These are phyloP conservation scores for Mucor velutinosus DNA, from an alignment of 371 early-diverging fungal species.

Conservation along the genomic window DNA sequence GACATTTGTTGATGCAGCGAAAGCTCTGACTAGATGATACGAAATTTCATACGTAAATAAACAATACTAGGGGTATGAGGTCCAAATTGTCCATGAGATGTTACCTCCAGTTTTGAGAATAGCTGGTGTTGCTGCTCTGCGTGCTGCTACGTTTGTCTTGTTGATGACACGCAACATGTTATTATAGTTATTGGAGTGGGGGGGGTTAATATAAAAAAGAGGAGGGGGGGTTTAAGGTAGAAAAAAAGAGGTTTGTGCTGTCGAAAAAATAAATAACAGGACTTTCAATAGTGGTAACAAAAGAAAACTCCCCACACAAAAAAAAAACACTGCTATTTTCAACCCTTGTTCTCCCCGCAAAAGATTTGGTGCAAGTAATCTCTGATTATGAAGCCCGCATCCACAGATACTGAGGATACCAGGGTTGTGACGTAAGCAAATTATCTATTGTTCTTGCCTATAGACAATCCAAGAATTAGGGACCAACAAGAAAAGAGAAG, in stretches of 20 bases:
- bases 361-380: neutral
- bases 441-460: neutral
- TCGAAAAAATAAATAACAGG: neutral
- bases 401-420: neutral
- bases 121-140: conserved; percentile 49
- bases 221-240: conserved; percentile 8
- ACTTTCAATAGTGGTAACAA: neutral
- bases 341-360: conserved; percentile 5
- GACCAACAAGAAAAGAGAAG: neutral
- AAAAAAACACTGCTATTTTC: neutral
- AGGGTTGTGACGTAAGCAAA: neutral
- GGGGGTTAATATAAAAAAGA: conserved; percentile 24
- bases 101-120: conserved; percentile 48
- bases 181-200: conserved; percentile 29
- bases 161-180: conserved; percentile 58
- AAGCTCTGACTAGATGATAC: conserved; percentile 48
- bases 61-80: conserved; percentile 1
- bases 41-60: conserved; percentile 12
- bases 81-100: neutral
- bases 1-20: conserved; percentile 55
- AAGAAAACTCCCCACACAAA: neutral
- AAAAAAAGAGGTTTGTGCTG: conserved; percentile 1
- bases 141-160: conserved; percentile 48
- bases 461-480: neutral
- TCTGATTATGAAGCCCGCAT: neutral